Conservation (phyloP, 306 rosid genomes). For the Amphicarpaea edgeworthii region DNA sequence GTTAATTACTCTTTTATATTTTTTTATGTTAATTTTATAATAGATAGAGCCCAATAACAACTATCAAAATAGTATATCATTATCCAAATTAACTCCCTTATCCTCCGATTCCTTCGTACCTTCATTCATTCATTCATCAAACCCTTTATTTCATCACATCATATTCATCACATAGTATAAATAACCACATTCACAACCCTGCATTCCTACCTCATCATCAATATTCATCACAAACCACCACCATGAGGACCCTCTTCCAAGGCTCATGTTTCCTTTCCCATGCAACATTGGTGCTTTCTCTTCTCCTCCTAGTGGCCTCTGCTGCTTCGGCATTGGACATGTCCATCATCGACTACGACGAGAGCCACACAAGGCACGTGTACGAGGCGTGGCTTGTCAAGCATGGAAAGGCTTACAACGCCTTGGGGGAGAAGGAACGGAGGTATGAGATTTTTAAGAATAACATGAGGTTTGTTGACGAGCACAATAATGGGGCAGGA, state of each 20-base stretch:
- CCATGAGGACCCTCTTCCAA: neutral
- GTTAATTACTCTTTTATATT: too few species aligned
- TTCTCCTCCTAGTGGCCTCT: neutral
- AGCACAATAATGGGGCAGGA: conserved; percentile 58
- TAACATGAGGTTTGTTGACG: conserved; percentile 60
- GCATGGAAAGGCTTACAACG: conserved; percentile 74
- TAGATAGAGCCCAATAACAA: too few species aligned
- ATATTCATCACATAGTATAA: neutral
- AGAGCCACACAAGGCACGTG: conserved; percentile 44
- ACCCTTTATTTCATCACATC: too few species aligned
- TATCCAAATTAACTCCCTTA: too few species aligned
- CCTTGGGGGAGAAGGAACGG: conserved; percentile 69
- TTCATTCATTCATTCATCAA: too few species aligned
- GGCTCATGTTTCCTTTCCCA: neutral
- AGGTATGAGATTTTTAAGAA: conserved; percentile 81
- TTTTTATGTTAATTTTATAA: too few species aligned
- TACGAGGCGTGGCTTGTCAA: conserved; percentile 79
- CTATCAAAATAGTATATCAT: too few species aligned
- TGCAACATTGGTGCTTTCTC: neutral
- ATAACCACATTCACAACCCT: neutral
- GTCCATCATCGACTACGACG: conserved; percentile 78
- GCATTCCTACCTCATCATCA: neutral
- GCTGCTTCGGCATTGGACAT: conserved; percentile 57
- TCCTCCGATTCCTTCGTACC: too few species aligned
- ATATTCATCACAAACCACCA: neutral